A percentile compares a stretch with the other conserved stretches of the same genome.
Evolutionary conservation across 176 grass and related monocot species (phyloP).

Genomic region (Hordeum marinum): DNA sequence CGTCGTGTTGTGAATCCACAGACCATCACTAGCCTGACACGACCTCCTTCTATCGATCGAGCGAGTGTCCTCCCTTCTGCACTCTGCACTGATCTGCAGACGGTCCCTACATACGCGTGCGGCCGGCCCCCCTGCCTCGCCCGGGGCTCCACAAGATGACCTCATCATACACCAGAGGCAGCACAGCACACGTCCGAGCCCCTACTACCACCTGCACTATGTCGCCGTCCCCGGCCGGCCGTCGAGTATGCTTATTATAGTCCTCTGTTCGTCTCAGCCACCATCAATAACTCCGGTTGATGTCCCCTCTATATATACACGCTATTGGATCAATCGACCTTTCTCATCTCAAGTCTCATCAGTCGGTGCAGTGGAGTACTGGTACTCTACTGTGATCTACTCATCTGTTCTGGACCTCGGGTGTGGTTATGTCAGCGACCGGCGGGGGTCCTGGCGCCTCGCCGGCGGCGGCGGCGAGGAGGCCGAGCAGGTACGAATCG

Average conservation of each 20-base stretch:
- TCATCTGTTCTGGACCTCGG: no score
- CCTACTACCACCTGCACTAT: not conserved
- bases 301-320: not conserved
- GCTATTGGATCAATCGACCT: not conserved
- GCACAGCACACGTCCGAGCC: not conserved
- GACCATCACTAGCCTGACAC: not conserved
- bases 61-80: not conserved
- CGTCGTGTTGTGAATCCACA: not conserved
- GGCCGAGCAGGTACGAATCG: slow-evolving; percentile 65
- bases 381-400: no score
- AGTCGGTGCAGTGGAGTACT: no score
- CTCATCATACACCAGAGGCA: not conserved
- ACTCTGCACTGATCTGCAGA: not conserved
- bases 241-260: not conserved
- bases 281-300: not conserved
- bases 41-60: not conserved
- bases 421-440: not conserved
- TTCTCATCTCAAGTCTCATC: not conserved
- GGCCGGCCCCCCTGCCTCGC: not conserved
- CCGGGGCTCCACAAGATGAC: not conserved
- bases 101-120: not conserved
- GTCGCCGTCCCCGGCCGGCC: not conserved
- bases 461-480: not conserved
- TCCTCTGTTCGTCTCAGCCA: not conserved
- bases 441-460: not conserved